A percentile compares a stretch with the other conserved stretches of the same genome.
Conservation (phyloP, 768 basidiomycete species). For the Termitomyces eurrhizus region DNA sequence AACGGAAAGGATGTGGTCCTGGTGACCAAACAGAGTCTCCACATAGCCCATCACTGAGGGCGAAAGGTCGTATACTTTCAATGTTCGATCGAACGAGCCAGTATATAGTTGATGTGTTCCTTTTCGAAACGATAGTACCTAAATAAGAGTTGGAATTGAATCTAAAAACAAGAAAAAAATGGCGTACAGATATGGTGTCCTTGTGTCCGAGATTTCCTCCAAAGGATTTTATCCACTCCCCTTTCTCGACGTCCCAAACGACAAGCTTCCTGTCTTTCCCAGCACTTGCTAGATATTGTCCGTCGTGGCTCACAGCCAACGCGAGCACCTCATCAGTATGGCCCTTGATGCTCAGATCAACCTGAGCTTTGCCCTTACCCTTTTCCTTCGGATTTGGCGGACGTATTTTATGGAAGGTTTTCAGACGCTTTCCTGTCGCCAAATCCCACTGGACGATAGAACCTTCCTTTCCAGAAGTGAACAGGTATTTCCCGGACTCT, state of each 20-base stretch:
- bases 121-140: slow-evolving; percentile 77
- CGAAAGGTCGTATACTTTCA: slow-evolving; percentile 79
- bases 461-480: slow-evolving; percentile 89
- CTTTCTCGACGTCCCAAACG: slow-evolving; percentile 79
- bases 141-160: slow-evolving; percentile 4
- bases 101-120: slow-evolving; percentile 72
- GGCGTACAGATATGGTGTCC: slow-evolving; percentile 33
- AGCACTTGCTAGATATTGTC: slow-evolving; percentile 79
- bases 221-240: slow-evolving; percentile 77
- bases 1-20: slow-evolving; percentile 76
- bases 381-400: slow-evolving; percentile 39
- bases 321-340: slow-evolving; percentile 86
- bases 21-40: slow-evolving; percentile 96
- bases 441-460: slow-evolving; percentile 85
- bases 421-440: slow-evolving; percentile 52
- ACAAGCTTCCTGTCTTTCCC: slow-evolving; percentile 81
- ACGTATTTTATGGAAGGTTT: slow-evolving; percentile 58
- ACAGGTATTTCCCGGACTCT: slow-evolving; percentile 70
- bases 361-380: slow-evolving; percentile 44
- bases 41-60: slow-evolving; percentile 84
- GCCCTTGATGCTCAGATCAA: slow-evolving; percentile 49
- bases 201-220: slow-evolving; percentile 72
- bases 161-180: background rate
- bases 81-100: slow-evolving; percentile 79
- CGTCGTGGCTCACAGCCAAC: slow-evolving; percentile 83